phyloP scores from a whole-genome alignment of 2,329 filamentous ascomycete species.

The Cytospora piceicola region DNA sequence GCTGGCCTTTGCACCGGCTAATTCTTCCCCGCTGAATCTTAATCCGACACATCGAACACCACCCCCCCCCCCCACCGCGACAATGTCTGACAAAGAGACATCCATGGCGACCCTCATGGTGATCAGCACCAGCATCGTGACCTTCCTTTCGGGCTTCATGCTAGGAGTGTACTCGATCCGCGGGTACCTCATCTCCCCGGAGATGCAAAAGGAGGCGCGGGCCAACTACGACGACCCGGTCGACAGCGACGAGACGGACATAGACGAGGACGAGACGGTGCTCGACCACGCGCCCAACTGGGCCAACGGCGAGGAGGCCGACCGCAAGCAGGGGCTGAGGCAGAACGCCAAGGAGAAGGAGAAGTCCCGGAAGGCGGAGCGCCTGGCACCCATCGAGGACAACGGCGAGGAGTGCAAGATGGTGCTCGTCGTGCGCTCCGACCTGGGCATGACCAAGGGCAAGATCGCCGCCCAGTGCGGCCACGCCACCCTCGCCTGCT shows the following conservation, averaged over 20 bases:
- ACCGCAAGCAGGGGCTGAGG: conserved; percentile 60
- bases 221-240: conserved; percentile 61
- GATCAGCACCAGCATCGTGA: conserved; percentile 73
- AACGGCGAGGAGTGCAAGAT: conserved; percentile 86
- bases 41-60: neutral
- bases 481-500: conserved; percentile 96
- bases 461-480: conserved; percentile 97
- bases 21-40: neutral
- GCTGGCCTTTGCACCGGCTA: neutral
- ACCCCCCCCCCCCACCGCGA: neutral
- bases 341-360: conserved; percentile 35
- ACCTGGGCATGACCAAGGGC: conserved; percentile 97
- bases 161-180: conserved; percentile 74
- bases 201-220: conserved; percentile 59
- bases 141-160: conserved; percentile 77
- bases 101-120: conserved; percentile 49
- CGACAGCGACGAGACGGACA: conserved; percentile 71
- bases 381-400: conserved; percentile 38
- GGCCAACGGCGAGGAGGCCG: conserved; percentile 64
- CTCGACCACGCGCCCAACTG: conserved; percentile 71
- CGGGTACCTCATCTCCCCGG: conserved; percentile 62
- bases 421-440: conserved; percentile 87
- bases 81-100: conserved; percentile 20
- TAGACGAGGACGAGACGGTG: conserved; percentile 62
- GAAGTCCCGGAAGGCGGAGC: conserved; percentile 43